Conservation (phyloP, 257 asterid species). For the Lavandula angustifolia region DNA sequence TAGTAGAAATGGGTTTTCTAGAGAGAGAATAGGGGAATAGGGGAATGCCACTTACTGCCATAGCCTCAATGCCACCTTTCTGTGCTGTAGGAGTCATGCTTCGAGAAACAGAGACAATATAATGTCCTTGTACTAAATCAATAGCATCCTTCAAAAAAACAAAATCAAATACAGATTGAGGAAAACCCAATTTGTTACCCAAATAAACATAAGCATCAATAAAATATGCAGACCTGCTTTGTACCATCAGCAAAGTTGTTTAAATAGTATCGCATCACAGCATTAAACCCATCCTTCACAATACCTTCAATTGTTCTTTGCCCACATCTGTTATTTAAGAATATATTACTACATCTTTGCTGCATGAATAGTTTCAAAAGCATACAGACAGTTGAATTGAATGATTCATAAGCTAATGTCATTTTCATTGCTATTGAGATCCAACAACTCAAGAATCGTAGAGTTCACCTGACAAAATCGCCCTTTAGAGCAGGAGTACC, state of each 20-base stretch:
- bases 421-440: too few relatives aligned
- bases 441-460: conserved; percentile 20
- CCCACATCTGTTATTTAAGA: conserved; percentile 58
- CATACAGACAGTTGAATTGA: too few relatives aligned
- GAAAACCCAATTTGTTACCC: conserved; percentile 20
- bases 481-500: conserved; percentile 99
- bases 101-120: conserved; percentile 77
- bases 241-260: conserved; percentile 97
- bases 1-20: too few relatives aligned
- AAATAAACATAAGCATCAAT: conserved; percentile 6
- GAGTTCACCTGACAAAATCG: conserved; percentile 85
- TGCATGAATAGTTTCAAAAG: too few relatives aligned
- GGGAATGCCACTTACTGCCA: conserved; percentile 70
- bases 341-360: too few relatives aligned
- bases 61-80: conserved; percentile 82
- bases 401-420: conserved; percentile 9
- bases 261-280: conserved; percentile 91
- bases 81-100: conserved; percentile 60
- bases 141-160: conserved; percentile 72
- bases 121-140: conserved; percentile 91
- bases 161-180: conserved; percentile 25
- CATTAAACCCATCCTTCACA: conserved; percentile 80
- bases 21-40: conserved; percentile 17
- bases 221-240: conserved; percentile 72
- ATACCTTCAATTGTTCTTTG: conserved; percentile 82